Evolutionary conservation across 306 rosid species (phyloP).

Genomic region (Trifolium dubium): DNA sequence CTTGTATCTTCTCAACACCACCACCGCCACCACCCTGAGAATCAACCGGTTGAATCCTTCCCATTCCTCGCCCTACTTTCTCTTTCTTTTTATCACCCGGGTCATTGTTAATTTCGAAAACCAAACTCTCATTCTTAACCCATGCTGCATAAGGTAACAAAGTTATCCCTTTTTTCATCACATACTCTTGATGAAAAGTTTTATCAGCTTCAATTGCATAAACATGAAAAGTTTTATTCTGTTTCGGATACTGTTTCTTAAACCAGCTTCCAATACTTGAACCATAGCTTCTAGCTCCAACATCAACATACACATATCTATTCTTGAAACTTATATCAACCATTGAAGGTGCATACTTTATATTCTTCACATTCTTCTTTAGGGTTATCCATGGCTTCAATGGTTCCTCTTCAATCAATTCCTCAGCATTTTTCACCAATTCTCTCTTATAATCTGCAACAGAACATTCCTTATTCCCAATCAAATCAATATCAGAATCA

Average conservation of each 20-base stretch:
- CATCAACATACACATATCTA: slow-evolving; percentile 84
- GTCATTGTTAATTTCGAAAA: slow-evolving; percentile 71
- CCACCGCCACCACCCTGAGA: slow-evolving; percentile 48
- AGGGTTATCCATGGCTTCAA: slow-evolving; percentile 90
- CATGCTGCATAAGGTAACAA: slow-evolving; percentile 89
- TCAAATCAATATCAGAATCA: slow-evolving; percentile 26
- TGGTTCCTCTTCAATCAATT: slow-evolving; percentile 73
- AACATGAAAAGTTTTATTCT: slow-evolving; percentile 85
- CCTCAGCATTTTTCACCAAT: slow-evolving; percentile 66
- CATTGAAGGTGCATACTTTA: slow-evolving; percentile 76
- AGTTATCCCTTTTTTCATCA: slow-evolving; percentile 62
- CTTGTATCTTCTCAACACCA: slow-evolving; percentile 75
- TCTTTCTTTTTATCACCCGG: slow-evolving; percentile 53
- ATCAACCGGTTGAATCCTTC: slow-evolving; percentile 76
- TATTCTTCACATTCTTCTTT: slow-evolving; percentile 80
- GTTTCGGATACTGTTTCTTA: slow-evolving; percentile 89
- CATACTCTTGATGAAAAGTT: slow-evolving; percentile 76
- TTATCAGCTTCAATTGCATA: slow-evolving; percentile 93
- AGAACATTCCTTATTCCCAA: slow-evolving; percentile 50
- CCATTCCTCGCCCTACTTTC: slow-evolving; percentile 80
- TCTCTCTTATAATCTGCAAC: slow-evolving; percentile 65
- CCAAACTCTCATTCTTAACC: slow-evolving; percentile 87
- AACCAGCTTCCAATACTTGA: slow-evolving; percentile 97
- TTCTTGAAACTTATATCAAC: slow-evolving; percentile 81
- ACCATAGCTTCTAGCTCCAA: slow-evolving; percentile 93